Evolutionary conservation across 352 stramenopile species (phyloP).

Genomic region (Pythium pyrilobum): DNA sequence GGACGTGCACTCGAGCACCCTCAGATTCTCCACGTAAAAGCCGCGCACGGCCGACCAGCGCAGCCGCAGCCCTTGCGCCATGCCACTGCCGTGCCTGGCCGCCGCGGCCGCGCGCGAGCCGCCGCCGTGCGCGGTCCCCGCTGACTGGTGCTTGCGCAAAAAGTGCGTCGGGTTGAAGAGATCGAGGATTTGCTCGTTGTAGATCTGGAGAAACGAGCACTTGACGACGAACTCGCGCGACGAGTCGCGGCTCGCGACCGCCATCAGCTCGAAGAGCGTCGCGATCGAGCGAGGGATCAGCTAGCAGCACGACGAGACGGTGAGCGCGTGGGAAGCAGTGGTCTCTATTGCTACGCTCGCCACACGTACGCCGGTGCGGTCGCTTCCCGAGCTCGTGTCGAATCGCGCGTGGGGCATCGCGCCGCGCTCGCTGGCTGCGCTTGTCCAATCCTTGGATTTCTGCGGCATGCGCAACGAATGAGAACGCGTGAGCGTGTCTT

Average conservation of each 20-base stretch:
- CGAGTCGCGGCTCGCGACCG: background rate
- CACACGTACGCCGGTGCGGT: constrained; percentile 30
- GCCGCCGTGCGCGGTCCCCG: background rate
- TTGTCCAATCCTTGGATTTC: constrained; percentile 47
- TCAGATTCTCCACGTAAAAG: constrained; percentile 62
- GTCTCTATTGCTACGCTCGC: no score
- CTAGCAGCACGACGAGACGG: constrained; percentile 6
- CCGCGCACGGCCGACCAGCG: constrained; percentile 42
- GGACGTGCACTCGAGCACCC: constrained; percentile 32
- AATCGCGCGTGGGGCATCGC: constrained; percentile 13
- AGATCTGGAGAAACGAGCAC: constrained; percentile 43
- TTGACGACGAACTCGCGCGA: constrained; percentile 36
- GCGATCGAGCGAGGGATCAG: constrained; percentile 48
- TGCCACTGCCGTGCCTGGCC: background rate
- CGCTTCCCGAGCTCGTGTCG: background rate
- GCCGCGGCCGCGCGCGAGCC: background rate
- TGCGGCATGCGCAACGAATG: no score
- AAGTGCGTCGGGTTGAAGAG: constrained; percentile 42
- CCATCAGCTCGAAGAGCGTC: constrained; percentile 32
- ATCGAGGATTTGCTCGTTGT: constrained; percentile 47
- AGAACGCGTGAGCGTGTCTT: no score
- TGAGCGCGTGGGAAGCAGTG: no score
- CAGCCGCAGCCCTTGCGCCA: constrained; percentile 27
- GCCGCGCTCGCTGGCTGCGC: background rate
- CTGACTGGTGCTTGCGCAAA: constrained; percentile 1